Conservation (phyloP, 2,329 filamentous ascomycete genomes). For the Hypoxylon sp. region DNA sequence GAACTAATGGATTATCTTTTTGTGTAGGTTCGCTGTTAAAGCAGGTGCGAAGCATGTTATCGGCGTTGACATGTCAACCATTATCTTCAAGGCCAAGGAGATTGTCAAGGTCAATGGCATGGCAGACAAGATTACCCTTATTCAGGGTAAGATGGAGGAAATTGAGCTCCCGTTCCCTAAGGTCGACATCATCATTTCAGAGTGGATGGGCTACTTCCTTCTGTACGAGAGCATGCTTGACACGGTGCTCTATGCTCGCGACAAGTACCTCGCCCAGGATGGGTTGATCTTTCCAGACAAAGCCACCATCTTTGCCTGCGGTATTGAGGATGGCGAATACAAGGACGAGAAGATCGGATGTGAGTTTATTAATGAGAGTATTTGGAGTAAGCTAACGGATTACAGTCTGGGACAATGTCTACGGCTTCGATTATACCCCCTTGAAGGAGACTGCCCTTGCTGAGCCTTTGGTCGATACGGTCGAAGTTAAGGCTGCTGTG, state of each 20-base stretch:
- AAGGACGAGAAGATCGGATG: constrained; percentile 99
- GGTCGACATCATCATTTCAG: constrained; percentile 99
- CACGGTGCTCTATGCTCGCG: constrained; percentile 95
- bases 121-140: constrained; percentile 94
- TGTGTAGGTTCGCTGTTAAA: constrained; percentile 89
- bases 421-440: constrained; percentile 96
- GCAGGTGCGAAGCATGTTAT: constrained; percentile 99
- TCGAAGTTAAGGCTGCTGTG: constrained; percentile 96
- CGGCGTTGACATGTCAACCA: constrained; percentile 99
- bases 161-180: constrained; percentile 92
- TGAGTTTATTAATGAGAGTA: constrained; percentile 64
- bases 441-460: constrained; percentile 94
- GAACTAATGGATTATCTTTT: constrained; percentile 28
- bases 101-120: constrained; percentile 95
- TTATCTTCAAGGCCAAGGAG: constrained; percentile 97
- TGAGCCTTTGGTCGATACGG: constrained; percentile 96
- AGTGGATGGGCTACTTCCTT: constrained; percentile 99
- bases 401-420: constrained; percentile 98
- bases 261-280: constrained; percentile 88
- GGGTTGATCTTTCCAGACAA: constrained; percentile 99
- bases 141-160: constrained; percentile 99
- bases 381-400: constrained; percentile 47
- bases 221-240: constrained; percentile 99
- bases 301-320: constrained; percentile 96
- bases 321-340: constrained; percentile 99